Evolutionary conservation across 257 asterid genomes (phyloP), one percentile per base, ranked within the genome.

Genomic region (Rehmannia glutinosa): DNA sequence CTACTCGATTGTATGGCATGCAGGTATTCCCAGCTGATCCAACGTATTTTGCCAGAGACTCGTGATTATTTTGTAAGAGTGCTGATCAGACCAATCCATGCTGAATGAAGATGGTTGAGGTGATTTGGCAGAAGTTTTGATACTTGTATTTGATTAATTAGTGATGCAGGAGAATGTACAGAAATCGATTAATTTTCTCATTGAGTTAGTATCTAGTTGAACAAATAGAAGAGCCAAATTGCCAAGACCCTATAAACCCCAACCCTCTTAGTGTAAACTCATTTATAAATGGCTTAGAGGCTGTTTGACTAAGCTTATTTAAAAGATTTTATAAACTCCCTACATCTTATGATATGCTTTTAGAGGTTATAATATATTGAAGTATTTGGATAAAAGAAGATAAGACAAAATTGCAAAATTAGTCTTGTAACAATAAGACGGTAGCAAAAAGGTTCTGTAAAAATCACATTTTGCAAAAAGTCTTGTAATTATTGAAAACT

Each of bases 21-120:
- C 87, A 93, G 98, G 91, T 90, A 86, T 57, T 53, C 81, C 0
- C 85, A 82, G 66, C 75, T 93, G 77, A 88, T 90, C 69, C 81
- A 83, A 33, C 90, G 92, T 3, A 81, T 90, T 38, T 76, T 88
- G 62, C 92, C 95, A 0, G 97, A 90, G 79, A 88, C 93, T 8
- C 93, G 88, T 11, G 81, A 75, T 72, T 93, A 90, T 78, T 93
- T 93, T 66, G 77, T 76, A 41, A 78, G 89, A 75, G 79, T 81
- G 32, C 91, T 90, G 71, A 78, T 83, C 21, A 80, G 88, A 64
- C 86, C 90, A 5, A 68, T 59, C 70, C 90, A 80, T 33, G 70
- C 78, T 61, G 94, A 90, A 57, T 33, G 66, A 64, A 72, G 85
- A 77, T 75, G 54, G 46, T 84, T 9, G 77, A 82, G 86, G 54